These are phyloP conservation scores for Pachyrhizus erosus DNA, from an alignment of 306 rosid species.

Conservation along the genomic window DNA sequence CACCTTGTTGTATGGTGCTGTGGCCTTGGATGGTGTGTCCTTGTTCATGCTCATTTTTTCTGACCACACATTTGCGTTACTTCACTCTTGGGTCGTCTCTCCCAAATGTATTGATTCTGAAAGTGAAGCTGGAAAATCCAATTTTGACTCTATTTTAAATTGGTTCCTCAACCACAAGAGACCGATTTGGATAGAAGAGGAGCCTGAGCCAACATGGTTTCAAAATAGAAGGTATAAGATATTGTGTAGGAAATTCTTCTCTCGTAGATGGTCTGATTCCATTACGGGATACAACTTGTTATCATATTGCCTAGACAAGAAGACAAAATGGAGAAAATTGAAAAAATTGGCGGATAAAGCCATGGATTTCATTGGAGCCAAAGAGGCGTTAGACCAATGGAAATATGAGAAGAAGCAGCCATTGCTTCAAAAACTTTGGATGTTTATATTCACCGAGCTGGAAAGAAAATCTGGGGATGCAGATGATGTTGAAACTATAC, in stretches of 20 bases:
- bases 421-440: not conserved
- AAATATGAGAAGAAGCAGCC: not conserved
- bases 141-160: not conserved
- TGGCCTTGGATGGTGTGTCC: conserved; percentile 48
- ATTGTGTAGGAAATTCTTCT: conserved; percentile 10
- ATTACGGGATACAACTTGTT: conserved; percentile 47
- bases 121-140: not conserved
- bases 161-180: conserved; percentile 12
- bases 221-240: too few relatives aligned
- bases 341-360: not conserved
- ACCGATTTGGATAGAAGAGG: not conserved
- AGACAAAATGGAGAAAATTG: not conserved
- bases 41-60: conserved; percentile 46
- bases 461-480: conserved; percentile 3
- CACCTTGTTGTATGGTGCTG: conserved; percentile 53
- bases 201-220: not conserved
- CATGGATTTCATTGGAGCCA: not conserved
- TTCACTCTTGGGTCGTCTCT: not conserved
- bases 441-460: conserved; percentile 29
- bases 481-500: not conserved
- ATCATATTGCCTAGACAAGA: conserved; percentile 21
- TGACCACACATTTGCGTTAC: conserved; percentile 39
- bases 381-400: not conserved
- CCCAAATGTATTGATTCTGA: not conserved
- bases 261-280: conserved; percentile 57